Conservation (phyloP, 345 rosid genomes). For the Xanthoceras sorbifolium region DNA sequence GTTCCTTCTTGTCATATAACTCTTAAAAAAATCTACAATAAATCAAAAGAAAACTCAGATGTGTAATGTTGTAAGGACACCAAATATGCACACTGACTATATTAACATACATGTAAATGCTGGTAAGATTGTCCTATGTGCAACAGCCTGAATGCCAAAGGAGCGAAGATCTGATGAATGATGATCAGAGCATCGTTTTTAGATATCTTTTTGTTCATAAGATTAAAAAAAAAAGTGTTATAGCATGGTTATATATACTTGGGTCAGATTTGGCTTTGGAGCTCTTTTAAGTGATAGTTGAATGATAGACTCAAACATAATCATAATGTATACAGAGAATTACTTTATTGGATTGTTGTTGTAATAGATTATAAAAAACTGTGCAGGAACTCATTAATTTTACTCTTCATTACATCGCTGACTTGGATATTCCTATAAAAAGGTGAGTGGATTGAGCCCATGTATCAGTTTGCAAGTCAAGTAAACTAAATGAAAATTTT, state of each 20-base stretch:
- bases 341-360: constrained; percentile 12
- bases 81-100: background rate
- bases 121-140: background rate
- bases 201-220: background rate
- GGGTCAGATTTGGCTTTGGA: background rate
- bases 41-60: background rate
- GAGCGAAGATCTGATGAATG: background rate
- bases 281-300: background rate
- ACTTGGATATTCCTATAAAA: constrained; percentile 96
- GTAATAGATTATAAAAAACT: constrained; percentile 22
- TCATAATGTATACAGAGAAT: background rate
- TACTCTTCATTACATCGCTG: constrained; percentile 85
- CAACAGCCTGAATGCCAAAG: background rate
- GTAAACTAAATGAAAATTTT: constrained; percentile 8
- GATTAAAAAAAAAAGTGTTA: background rate
- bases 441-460: constrained; percentile 44
- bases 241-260: background rate
- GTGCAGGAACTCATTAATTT: constrained; percentile 89
- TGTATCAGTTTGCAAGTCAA: background rate
- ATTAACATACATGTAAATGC: background rate
- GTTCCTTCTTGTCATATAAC: constrained; percentile 25
- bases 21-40: background rate
- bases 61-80: background rate
- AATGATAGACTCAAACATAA: background rate
- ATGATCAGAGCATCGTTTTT: background rate